Conservation (phyloP, 2,329 filamentous ascomycete genomes). For the Pseudodiploospora longispora region DNA sequence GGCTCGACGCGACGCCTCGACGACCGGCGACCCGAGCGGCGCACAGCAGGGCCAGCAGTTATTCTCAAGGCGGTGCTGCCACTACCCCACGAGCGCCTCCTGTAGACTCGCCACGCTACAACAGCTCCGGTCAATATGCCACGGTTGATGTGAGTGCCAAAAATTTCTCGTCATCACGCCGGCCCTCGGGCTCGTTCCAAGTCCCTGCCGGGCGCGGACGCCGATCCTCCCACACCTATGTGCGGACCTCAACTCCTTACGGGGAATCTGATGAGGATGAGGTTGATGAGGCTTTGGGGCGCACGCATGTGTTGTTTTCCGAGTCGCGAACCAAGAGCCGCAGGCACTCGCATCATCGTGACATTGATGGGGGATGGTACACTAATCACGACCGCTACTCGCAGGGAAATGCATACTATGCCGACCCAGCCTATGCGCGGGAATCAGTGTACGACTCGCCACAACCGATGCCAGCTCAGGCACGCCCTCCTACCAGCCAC, state of each 20-base stretch:
- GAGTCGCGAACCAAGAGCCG: slow-evolving; percentile 33
- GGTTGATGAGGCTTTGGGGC: slow-evolving; percentile 45
- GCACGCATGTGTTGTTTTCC: slow-evolving; percentile 45
- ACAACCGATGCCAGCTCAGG: slow-evolving; percentile 28
- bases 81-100: slow-evolving; percentile 39
- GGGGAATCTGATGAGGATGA: slow-evolving; percentile 60
- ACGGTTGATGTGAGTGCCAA: slow-evolving; percentile 59
- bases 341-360: slow-evolving; percentile 26
- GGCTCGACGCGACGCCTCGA: slow-evolving; percentile 42
- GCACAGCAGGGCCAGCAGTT: slow-evolving; percentile 29
- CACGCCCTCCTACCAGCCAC: slow-evolving; percentile 33
- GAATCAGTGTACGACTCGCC: slow-evolving; percentile 33
- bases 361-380: slow-evolving; percentile 44
- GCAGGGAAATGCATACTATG: slow-evolving; percentile 36
- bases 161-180: slow-evolving; percentile 39
- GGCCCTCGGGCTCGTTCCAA: slow-evolving; percentile 26
- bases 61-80: slow-evolving; percentile 26
- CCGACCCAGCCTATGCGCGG: slow-evolving; percentile 28
- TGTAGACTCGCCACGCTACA: slow-evolving; percentile 52
- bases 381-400: slow-evolving; percentile 52
- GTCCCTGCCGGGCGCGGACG: slow-evolving; percentile 39
- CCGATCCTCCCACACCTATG: slow-evolving; percentile 50
- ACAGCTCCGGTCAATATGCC: slow-evolving; percentile 54
- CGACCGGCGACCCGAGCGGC: slow-evolving; percentile 46
- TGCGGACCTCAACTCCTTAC: slow-evolving; percentile 49